phyloP scores from a whole-genome alignment of 805 yeast genomes.

The Yarrowia sp. region DNA sequence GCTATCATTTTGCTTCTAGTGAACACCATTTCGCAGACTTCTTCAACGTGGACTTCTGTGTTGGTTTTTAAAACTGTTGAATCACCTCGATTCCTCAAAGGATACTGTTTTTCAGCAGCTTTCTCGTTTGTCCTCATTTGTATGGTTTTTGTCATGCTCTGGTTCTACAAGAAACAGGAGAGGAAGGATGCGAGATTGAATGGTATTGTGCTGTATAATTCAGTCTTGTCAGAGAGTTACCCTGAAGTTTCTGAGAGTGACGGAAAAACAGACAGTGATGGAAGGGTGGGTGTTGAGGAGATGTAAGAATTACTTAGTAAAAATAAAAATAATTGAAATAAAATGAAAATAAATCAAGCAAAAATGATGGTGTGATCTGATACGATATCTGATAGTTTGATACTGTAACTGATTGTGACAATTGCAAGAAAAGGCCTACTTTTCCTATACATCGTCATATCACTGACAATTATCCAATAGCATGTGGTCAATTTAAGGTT shows the following conservation, averaged over 20 bases:
- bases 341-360: too few species aligned
- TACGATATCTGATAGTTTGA: too few species aligned
- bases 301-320: too few species aligned
- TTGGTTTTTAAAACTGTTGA: slow-evolving; percentile 53
- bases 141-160: slow-evolving; percentile 51
- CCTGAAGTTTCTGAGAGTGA: neutral
- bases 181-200: slow-evolving; percentile 55
- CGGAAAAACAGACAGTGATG: neutral
- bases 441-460: too few species aligned
- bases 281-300: neutral
- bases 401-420: too few species aligned
- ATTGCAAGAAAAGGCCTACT: too few species aligned
- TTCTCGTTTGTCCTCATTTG: slow-evolving; percentile 42
- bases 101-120: slow-evolving; percentile 43
- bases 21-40: neutral
- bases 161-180: slow-evolving; percentile 62
- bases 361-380: too few species aligned
- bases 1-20: neutral
- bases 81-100: slow-evolving; percentile 46
- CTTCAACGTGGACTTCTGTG: neutral
- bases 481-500: too few species aligned
- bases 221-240: neutral
- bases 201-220: slow-evolving; percentile 51
- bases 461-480: too few species aligned
- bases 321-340: too few species aligned